Evolutionary conservation across 2,329 filamentous ascomycete genomes (phyloP), one percentile per base, ranked within the genome.

Genomic region (Thielaviopsis punctulata): DNA sequence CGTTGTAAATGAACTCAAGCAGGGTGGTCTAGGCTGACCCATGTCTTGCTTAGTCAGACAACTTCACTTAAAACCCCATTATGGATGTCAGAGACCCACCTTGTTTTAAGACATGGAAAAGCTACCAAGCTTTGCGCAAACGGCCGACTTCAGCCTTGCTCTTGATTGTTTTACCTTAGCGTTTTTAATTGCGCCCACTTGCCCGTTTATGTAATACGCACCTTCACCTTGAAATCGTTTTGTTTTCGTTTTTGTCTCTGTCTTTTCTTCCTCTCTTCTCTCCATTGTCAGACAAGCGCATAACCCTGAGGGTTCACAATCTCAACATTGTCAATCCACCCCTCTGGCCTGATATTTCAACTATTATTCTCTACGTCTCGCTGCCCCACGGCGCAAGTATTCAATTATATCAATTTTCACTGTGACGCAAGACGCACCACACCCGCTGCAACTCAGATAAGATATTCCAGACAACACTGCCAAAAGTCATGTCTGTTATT

Each of bases 401-500:
- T 15, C 13, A 39, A n/a, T 39, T 39, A 41, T 44, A 41, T 44
- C 39, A 43, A 18, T 23, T 41, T 27, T 8, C 22, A 50, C 21
- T 52, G 43, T 21, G 21, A 44, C 41, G 8, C 9, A 10, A 18
- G 10, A 22, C n/a, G 6, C n/a, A 22, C n/a, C 33, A 41, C 33
- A 22, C 18, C n/a, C 33, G 43, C 47, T 23, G 12, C 9, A 8
- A 23, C 15, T 2, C 25, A 49, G 21, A n/a, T 15, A 48, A 18
- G 8, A 33, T 3, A 2, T 13, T 22, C 21, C 19, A 7, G n/a
- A n/a, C 8, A 22, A n/a, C 27, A 49, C 39, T 19, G 12, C 5
- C 48, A 49, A 13, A n/a, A 43, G 23, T 27, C 49, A 79, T 79
- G 75, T 79, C 76, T 60, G 76, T 79, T 59, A 79, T 79, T 67